Percentiles rank a stretch among this genome's conserved stretches.
Conservation (phyloP, 2,329 filamentous ascomycete species). For the Aspergillus arachidicola region DNA sequence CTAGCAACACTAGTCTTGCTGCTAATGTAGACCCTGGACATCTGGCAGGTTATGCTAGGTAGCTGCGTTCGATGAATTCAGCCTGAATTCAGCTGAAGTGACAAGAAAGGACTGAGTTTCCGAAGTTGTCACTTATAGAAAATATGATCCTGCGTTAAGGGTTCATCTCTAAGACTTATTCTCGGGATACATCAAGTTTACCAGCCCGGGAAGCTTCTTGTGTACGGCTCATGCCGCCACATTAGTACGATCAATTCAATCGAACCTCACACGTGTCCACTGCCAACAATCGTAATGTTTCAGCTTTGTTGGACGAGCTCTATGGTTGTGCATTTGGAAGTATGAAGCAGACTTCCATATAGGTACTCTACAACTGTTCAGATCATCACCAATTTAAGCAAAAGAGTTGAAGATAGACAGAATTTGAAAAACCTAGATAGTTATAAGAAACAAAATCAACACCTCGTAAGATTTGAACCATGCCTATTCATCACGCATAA, state of each 20-base stretch:
- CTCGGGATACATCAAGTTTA: not conserved
- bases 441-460: not conserved
- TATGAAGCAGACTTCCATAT: not conserved
- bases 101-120: not conserved
- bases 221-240: not conserved
- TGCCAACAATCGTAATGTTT: not conserved
- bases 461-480: not conserved
- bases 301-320: not conserved
- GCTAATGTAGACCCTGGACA: too few relatives aligned
- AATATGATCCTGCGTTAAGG: too few relatives aligned
- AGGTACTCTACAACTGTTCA: not conserved
- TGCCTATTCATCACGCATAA: not conserved
- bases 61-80: too few relatives aligned
- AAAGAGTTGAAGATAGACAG: not conserved
- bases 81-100: not conserved
- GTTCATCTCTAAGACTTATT: too few relatives aligned
- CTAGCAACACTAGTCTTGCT: not conserved
- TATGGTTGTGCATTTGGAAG: not conserved
- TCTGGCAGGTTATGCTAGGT: not conserved
- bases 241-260: not conserved
- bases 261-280: not conserved
- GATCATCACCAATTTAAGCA: too few relatives aligned
- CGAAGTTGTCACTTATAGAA: not conserved
- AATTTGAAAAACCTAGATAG: not conserved
- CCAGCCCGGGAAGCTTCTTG: not conserved